Conservation (phyloP, 305 asterid genomes). For the Fraxinus ornus region DNA sequence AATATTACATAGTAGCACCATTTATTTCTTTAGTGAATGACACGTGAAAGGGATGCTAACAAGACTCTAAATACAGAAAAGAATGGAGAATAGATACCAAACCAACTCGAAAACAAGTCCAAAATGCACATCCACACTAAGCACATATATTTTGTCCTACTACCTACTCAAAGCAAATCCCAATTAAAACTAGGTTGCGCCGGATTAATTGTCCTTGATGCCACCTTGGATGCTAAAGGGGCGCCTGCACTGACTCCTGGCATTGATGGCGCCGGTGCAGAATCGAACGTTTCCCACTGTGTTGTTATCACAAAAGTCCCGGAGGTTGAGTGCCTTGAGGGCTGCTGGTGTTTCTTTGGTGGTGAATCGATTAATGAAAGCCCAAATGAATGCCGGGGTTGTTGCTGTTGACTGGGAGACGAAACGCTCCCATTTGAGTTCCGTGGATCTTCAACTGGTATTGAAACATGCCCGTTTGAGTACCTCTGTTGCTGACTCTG, state of each 20-base stretch:
- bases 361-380: slow-evolving; percentile 32
- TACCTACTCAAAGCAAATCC: slow-evolving; percentile 36
- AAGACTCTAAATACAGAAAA: slow-evolving; percentile 33
- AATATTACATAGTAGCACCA: slow-evolving; percentile 19
- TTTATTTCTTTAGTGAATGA: background rate
- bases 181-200: slow-evolving; percentile 27
- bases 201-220: slow-evolving; percentile 16
- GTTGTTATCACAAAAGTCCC: slow-evolving; percentile 79
- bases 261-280: slow-evolving; percentile 11
- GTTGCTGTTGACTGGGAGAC: slow-evolving; percentile 35
- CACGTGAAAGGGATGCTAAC: slow-evolving; percentile 22
- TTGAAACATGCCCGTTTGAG: slow-evolving; percentile 15
- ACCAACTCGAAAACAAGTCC: slow-evolving; percentile 12
- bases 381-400: slow-evolving; percentile 30
- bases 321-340: slow-evolving; percentile 36
- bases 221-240: background rate
- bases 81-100: slow-evolving; percentile 32
- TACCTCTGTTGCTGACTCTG: slow-evolving; percentile 26
- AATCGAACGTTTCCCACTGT: slow-evolving; percentile 90
- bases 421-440: slow-evolving; percentile 40
- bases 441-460: slow-evolving; percentile 31
- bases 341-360: slow-evolving; percentile 22
- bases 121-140: slow-evolving; percentile 16
- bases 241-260: background rate
- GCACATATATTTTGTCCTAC: slow-evolving; percentile 1